A percentile compares a stretch with the other conserved stretches of the same genome.
Conservation (phyloP, 257 asterid species). For the Fraxinus cuspidata region DNA sequence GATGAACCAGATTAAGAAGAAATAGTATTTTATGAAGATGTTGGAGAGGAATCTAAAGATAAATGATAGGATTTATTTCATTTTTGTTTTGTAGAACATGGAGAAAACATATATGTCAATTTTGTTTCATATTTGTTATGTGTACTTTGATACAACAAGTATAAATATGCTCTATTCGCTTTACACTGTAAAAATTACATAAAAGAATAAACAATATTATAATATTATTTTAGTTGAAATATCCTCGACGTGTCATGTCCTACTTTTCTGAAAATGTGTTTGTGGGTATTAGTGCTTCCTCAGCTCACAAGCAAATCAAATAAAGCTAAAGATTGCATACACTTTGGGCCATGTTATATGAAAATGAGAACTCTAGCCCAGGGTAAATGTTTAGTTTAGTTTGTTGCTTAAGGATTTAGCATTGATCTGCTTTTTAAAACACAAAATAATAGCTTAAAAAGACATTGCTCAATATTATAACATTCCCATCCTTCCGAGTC, state of each 20-base stretch:
- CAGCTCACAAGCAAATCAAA: conserved; percentile 9
- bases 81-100: not conserved
- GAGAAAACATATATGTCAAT: not conserved
- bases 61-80: not conserved
- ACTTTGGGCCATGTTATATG: not conserved
- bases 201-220: not conserved
- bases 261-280: not conserved
- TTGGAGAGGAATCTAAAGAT: not conserved
- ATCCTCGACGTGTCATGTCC: not conserved
- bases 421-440: not conserved
- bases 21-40: not conserved
- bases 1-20: not conserved
- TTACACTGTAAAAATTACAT: not conserved
- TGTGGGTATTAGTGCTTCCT: not conserved
- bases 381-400: not conserved
- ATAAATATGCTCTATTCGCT: not conserved
- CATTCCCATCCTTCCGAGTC: conserved; percentile 1
- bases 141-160: not conserved
- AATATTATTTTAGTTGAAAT: not conserved
- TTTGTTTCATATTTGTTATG: not conserved
- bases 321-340: not conserved
- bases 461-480: not conserved
- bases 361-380: not conserved
- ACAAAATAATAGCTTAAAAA: not conserved
- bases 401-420: not conserved